Evolutionary conservation across 768 basidiomycete species (phyloP), one percentile per base, ranked within the genome.

Genomic region (Lyophyllum atratum): DNA sequence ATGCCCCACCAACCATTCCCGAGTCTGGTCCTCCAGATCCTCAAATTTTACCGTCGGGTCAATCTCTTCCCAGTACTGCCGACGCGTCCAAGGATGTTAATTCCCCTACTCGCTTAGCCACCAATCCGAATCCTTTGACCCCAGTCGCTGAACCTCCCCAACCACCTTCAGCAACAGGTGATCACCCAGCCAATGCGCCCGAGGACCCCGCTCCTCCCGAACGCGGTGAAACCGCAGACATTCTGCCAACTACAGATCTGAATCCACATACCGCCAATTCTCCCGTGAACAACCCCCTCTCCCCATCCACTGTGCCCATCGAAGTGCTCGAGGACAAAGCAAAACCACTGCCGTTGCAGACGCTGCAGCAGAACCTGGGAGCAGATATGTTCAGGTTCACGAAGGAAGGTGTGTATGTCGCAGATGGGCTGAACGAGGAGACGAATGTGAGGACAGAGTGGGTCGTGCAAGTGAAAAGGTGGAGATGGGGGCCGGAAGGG

Each of bases 391-490:
- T 77, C 51, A 62, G 72, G 54, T 78, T 78, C 58, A 66, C 70
- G 43, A 54, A 68, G 21, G 76, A 76, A 40, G 75, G 76, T 10
- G 69, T 78, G 31, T 70, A 68, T 52, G 71, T 77, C 0, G 62
- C 63, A 21, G 73, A 76, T 26, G 60, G 60, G 12, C 48, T 63
- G 54, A 60, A 12, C 21, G 58, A 54, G 34, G 54, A 58, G 44
- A 31, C 17, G 3, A 47, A 19, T 26, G 68, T 63, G 52, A 66
- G 70, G 43, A 69, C 72, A 4, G 75, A 76, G 66, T 78, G 76
- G 74, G 67, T 72, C 33, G 72, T 76, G n/a, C 70, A 73, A 54
- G 74, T 76, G 8, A 73, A 68, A 59, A 67, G 72, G 55, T 78
- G 76, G 76, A 76, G 70, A 65, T 78, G 74, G 75, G 72, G 72